A percentile compares a stretch with the other conserved stretches of the same genome.
Conservation (phyloP, 202 grass and related monocot genomes). For the Digitaria exilis region DNA sequence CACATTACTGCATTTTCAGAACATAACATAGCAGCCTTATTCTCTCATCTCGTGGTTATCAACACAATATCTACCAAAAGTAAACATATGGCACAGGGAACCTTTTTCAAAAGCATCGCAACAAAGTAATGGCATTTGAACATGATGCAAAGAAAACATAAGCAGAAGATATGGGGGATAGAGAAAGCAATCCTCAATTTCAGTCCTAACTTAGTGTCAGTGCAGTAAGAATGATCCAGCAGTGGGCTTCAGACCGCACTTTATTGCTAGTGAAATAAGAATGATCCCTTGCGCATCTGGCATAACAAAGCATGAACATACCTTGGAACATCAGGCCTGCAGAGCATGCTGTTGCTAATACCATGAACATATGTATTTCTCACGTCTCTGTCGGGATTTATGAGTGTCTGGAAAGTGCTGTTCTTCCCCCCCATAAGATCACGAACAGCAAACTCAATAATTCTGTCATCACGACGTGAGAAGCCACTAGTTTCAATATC, state of each 20-base stretch:
- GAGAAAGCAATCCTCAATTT: neutral
- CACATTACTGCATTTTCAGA: conserved; percentile 31
- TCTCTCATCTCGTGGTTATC: conserved; percentile 5
- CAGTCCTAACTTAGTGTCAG: conserved; percentile 1
- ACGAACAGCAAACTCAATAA: conserved; percentile 85
- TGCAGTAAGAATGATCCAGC: too few relatives aligned
- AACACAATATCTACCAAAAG: neutral
- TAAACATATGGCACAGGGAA: conserved; percentile 8
- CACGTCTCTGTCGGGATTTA: conserved; percentile 73
- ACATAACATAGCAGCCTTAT: conserved; percentile 21
- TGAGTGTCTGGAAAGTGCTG: conserved; percentile 87
- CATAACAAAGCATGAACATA: conserved; percentile 42
- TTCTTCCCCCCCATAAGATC: conserved; percentile 82
- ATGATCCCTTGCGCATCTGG: conserved; percentile 27
- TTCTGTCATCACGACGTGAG: conserved; percentile 60
- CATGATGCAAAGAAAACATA: conserved; percentile 26
- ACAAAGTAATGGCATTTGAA: conserved; percentile 17
- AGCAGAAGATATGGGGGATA: neutral
- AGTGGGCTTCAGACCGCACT: too few relatives aligned
- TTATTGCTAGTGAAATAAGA: too few relatives aligned
- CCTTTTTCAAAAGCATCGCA: conserved; percentile 1
- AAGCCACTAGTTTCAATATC: conserved; percentile 94
- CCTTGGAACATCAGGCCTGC: conserved; percentile 73
- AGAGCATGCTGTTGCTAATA: conserved; percentile 79
- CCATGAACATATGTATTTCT: conserved; percentile 66